Evolutionary conservation across 805 yeast genomes (phyloP), one percentile per base, ranked within the genome.

Genomic region (Zygosaccharomyces bisporus): DNA sequence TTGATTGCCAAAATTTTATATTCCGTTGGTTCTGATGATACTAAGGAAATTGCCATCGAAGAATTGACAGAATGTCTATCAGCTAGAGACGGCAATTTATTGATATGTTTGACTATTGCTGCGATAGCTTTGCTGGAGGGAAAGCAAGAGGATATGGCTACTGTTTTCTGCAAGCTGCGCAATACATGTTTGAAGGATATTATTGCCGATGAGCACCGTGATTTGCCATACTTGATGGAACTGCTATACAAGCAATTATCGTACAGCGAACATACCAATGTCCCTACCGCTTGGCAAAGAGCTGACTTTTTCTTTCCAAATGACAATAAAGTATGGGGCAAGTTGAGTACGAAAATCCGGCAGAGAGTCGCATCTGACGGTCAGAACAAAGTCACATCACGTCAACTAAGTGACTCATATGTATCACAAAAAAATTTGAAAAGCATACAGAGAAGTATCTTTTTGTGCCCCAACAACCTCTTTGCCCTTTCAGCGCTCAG

Each of bases 31-130:
- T 76, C 80, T 0, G 79, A 76, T n/a, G 93, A 85, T 4, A 80
- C 93, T 1, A 81, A 79, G 46, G 83, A 80, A 50, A 90, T 89
- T 1, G 96, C 97, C 0, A 58, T 86, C 37, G 96, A 89, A 54
- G 95, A 88, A 61, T 65, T 91, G 34, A 83, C 85, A 53, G 72
- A 75, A 18, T 79, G 74, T 54, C 77, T 89, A 32, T 82, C 76
- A 47, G 70, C 67, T 3, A 63, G 75, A 45, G 96, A 95, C 0
- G 71, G 85, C 1, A 79, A 89, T 2, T 65, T 87, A 36, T 57
- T 79, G 18, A 79, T 86, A 1, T 81, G 86, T 0, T 64, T 90
- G 46, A 77, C 88, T 1, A 69, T 91, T 33, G 96, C 95, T 6
- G 89, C 95, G 0, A 79, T 91, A 17, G 73, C 86, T 0, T 72